phyloP scores from a whole-genome alignment of 768 basidiomycete species.

The Leccinum ochraceum region DNA sequence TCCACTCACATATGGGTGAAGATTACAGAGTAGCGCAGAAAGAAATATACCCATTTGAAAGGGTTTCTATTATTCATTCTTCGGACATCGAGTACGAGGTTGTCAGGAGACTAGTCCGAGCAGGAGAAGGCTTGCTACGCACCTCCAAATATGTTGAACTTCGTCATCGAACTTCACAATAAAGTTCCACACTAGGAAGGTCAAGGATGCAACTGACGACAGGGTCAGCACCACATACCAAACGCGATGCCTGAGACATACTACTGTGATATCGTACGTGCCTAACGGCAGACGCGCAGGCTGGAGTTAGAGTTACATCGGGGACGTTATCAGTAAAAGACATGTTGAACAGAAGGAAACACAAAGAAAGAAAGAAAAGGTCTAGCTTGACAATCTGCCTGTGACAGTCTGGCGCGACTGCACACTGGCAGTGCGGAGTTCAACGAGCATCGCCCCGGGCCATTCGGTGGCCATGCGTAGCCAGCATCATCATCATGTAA shows the following conservation, averaged over 20 bases:
- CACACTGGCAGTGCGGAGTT: not conserved
- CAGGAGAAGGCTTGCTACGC: not conserved
- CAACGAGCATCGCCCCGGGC: not conserved
- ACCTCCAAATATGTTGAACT: slow-evolving; percentile 20
- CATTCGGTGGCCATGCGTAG: not conserved
- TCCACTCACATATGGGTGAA: slow-evolving; percentile 22
- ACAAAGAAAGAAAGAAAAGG: not conserved
- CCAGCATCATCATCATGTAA: not conserved
- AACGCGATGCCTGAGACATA: not conserved
- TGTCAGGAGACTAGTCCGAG: not conserved
- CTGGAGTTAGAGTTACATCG: not conserved
- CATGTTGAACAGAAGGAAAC: not conserved
- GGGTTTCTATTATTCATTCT: slow-evolving; percentile 26
- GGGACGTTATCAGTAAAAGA: not conserved
- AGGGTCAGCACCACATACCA: slow-evolving; percentile 2
- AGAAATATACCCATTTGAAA: slow-evolving; percentile 34
- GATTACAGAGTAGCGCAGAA: slow-evolving; percentile 28
- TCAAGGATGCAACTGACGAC: slow-evolving; percentile 13
- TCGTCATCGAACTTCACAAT: slow-evolving; percentile 22
- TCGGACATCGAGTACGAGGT: not conserved
- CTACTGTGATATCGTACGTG: slow-evolving; percentile 16
- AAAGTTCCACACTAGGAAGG: slow-evolving; percentile 15
- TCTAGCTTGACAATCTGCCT: not conserved
- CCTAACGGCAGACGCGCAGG: not conserved
- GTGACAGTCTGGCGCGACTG: not conserved